Evolutionary conservation across 2,329 filamentous ascomycete species (phyloP).

Genomic region (Epichloe glyceriae): DNA sequence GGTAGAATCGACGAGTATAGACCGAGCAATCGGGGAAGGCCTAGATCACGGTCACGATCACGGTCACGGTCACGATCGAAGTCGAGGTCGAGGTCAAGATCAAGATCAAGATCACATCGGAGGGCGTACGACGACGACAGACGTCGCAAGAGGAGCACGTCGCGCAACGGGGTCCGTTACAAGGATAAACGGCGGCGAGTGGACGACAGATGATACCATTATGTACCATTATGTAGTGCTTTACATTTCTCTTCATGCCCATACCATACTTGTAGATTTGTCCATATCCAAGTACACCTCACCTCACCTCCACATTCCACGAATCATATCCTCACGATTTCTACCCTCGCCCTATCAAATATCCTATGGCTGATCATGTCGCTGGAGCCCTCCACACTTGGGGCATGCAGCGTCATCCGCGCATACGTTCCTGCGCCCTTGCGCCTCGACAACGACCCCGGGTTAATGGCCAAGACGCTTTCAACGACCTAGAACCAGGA

Average conservation of each 20-base stretch:
- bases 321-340: constrained; percentile 63
- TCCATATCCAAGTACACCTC: not conserved
- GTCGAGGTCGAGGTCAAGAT: constrained; percentile 22
- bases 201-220: constrained; percentile 22
- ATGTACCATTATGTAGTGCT: not conserved
- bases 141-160: constrained; percentile 44
- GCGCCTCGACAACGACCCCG: constrained; percentile 74
- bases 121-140: constrained; percentile 29
- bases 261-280: no score
- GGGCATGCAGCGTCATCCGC: constrained; percentile 60
- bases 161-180: constrained; percentile 39
- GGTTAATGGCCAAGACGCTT: constrained; percentile 81
- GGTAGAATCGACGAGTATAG: not conserved
- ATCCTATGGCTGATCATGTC: constrained; percentile 59
- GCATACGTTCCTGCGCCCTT: constrained; percentile 77
- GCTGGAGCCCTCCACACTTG: constrained; percentile 44
- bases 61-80: constrained; percentile 10
- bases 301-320: not conserved
- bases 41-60: constrained; percentile 24
- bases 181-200: constrained; percentile 49
- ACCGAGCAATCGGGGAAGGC: not conserved
- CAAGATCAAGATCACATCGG: constrained; percentile 33
- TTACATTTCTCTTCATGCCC: no score
- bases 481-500: constrained; percentile 59
- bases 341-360: constrained; percentile 72